These are phyloP conservation scores for Penicillium paradoxum DNA, from an alignment of 495 filamentous ascomycete genomes.

Conservation along the genomic window DNA sequence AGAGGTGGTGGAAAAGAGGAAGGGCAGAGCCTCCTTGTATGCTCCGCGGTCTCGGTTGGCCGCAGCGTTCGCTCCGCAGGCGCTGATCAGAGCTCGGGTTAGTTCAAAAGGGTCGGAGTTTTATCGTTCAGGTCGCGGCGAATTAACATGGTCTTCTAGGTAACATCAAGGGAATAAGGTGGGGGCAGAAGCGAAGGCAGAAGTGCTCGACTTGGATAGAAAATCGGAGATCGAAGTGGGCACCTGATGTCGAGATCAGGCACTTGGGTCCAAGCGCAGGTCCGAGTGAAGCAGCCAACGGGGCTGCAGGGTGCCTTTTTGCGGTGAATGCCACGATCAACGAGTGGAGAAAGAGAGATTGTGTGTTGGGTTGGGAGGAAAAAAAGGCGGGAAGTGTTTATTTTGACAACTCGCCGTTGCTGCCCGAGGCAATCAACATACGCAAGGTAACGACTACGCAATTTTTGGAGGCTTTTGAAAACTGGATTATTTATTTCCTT, in stretches of 20 bases:
- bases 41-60: slow-evolving; percentile 12
- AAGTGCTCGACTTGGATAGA: neutral
- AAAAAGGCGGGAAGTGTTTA: slow-evolving; percentile 23
- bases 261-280: slow-evolving; percentile 27
- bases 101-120: slow-evolving; percentile 4
- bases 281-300: slow-evolving; percentile 18
- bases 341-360: slow-evolving; percentile 10
- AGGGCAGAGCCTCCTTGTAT: slow-evolving; percentile 11
- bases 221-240: slow-evolving; percentile 20
- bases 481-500: neutral
- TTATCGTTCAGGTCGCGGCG: neutral
- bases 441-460: neutral
- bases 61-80: slow-evolving; percentile 15
- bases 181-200: slow-evolving; percentile 3
- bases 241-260: slow-evolving; percentile 30
- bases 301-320: slow-evolving; percentile 1
- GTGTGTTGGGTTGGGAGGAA: slow-evolving; percentile 9
- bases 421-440: slow-evolving; percentile 22
- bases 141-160: slow-evolving; percentile 5
- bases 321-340: slow-evolving; percentile 11
- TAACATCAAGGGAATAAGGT: neutral
- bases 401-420: slow-evolving; percentile 22
- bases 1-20: neutral
- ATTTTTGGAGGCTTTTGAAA: neutral
- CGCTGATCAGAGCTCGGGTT: slow-evolving; percentile 16